Base-by-base conservation (phyloP, 495 filamentous ascomycete genomes). In the Aspergillus panamensis region DNA sequence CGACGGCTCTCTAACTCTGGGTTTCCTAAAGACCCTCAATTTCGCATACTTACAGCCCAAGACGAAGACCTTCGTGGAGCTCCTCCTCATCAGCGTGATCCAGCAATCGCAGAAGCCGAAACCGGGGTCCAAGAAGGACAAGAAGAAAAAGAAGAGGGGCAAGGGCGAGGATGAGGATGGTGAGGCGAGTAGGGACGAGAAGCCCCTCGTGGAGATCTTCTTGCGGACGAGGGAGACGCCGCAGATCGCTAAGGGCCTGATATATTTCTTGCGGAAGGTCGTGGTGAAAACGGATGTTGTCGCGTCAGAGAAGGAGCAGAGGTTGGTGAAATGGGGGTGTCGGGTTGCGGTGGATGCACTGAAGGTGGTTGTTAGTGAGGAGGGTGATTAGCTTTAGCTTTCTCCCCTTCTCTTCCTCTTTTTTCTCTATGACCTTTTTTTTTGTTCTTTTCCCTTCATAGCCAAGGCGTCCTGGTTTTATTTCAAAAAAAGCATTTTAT, bases 181-280 rank as follows among this genome's bases (percentile, higher is more conserved):
- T 1, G 67, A 73, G 1, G 66, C 71, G 2, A 64, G 65, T 37
- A 73, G 73, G 49, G 72, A 83, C 55, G 80, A 86, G 51, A 74
- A 80, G 55, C 65, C 75, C 1, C 66, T 92, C n/a, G 68, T 82
- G 58, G 80, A 83, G 21, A 75, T 90, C n/a, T 89, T 94, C 65
- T 62, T 79, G 39, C 82, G 79, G 12, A 79, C 78, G 1, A 78
- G 78, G 35, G 83, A 83, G 16, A 79, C 78, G 7, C 81, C 85
- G 1, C 79, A 85, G 44, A 75, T 96, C 51, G 84, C 82, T 1
- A 81, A 80, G 58, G 88, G 89, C 3, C 62, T 96, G 56, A 87
- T 87, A 43, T 92, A 83, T 66, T 95, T 97, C 67, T 55, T 96
- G 25, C 82, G 80, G 65, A 92, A 87, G 69, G 82, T 87, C 20